Conservation (phyloP, 1,139 yeast genomes). For the Debaryomyces sp. region DNA sequence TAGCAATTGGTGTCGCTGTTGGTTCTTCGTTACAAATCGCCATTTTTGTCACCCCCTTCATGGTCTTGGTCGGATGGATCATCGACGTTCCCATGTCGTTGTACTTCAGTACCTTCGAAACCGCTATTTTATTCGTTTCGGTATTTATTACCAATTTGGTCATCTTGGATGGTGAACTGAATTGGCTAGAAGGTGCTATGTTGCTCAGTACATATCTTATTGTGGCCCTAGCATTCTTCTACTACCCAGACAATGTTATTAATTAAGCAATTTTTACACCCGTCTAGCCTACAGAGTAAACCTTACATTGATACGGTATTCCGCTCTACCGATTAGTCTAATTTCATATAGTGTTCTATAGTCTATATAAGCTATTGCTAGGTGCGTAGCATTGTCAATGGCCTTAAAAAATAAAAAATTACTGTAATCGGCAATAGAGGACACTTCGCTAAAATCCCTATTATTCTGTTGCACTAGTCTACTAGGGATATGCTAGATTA, state of each 20-base stretch:
- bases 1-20: conserved; percentile 95
- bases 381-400: background rate
- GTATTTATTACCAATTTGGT: conserved; percentile 87
- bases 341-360: background rate
- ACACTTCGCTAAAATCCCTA: background rate
- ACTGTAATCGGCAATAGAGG: background rate
- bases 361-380: background rate
- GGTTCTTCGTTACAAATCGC: conserved; percentile 98
- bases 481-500: background rate
- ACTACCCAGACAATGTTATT: conserved; percentile 58
- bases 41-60: conserved; percentile 88
- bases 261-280: background rate
- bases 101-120: conserved; percentile 90
- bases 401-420: conserved; percentile 3
- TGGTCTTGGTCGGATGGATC: conserved; percentile 91
- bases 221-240: conserved; percentile 86
- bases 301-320: background rate
- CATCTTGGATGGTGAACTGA: conserved; percentile 90
- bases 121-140: conserved; percentile 84
- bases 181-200: conserved; percentile 97
- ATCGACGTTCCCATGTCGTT: conserved; percentile 91
- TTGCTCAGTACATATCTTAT: conserved; percentile 82
- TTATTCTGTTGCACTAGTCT: background rate
- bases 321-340: background rate
- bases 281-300: background rate